A percentile compares a stretch with the other conserved stretches of the same genome.
Evolutionary conservation across 176 grass and related monocot species (phyloP).

Genomic region (Oryza punctata): DNA sequence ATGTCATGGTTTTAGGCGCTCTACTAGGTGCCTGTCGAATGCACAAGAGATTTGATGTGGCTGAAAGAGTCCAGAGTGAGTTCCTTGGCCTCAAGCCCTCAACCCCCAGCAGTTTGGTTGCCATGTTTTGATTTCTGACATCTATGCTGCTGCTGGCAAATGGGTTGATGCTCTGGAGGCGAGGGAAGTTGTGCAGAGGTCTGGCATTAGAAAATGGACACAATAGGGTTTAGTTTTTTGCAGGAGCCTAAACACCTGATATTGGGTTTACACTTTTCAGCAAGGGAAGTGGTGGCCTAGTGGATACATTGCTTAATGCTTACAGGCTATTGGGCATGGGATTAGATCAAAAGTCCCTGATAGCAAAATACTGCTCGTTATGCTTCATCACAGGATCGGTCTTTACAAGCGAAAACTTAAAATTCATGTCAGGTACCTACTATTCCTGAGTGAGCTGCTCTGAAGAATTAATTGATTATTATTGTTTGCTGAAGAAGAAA

Average conservation of each 20-base stretch:
- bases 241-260: neutral
- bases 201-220: constrained; percentile 44
- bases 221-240: constrained; percentile 29
- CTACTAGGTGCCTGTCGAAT: constrained; percentile 64
- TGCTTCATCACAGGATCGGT: neutral
- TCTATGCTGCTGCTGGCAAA: constrained; percentile 54
- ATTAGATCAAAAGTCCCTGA: neutral
- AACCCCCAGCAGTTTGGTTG: constrained; percentile 37
- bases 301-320: neutral
- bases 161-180: constrained; percentile 51
- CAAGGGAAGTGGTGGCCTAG: neutral
- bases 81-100: constrained; percentile 36
- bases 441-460: too few relatives aligned
- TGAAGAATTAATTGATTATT: too few relatives aligned
- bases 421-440: too few relatives aligned
- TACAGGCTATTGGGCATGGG: neutral
- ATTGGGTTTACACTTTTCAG: constrained; percentile 1
- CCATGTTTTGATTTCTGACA: constrained; percentile 61
- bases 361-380: neutral
- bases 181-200: constrained; percentile 47
- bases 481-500: too few relatives aligned
- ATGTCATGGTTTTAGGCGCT: constrained; percentile 60
- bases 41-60: constrained; percentile 55
- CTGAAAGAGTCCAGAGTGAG: constrained; percentile 51
- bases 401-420: too few relatives aligned